Conservation (phyloP, 2,329 filamentous ascomycete genomes). For the Emericellopsis cladophorae region DNA sequence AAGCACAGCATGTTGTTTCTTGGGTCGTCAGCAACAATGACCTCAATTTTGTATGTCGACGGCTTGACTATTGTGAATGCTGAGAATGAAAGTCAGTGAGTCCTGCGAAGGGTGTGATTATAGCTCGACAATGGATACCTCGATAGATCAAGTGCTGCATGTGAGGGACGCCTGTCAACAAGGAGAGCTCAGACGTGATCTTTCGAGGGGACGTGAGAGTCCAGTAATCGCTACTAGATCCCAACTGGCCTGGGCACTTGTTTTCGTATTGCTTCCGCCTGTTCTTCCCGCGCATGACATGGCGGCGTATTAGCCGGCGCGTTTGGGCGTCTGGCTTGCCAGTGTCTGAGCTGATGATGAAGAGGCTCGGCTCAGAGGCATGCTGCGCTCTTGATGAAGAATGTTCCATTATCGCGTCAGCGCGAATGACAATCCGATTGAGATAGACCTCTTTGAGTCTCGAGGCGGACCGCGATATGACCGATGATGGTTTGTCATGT, state of each 20-base stretch:
- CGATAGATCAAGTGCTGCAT: not conserved
- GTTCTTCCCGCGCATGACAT: conserved; percentile 16
- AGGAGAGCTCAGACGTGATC: not conserved
- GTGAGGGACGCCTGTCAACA: not conserved
- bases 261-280: conserved; percentile 4
- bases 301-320: conserved; percentile 12
- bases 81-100: not conserved
- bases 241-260: too few relatives aligned
- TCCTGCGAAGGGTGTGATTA: not conserved
- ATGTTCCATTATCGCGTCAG: not conserved
- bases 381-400: not conserved
- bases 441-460: not conserved
- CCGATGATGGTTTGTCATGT: not conserved
- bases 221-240: not conserved
- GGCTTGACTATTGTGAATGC: conserved; percentile 8
- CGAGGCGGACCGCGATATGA: not conserved
- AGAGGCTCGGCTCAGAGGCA: not conserved
- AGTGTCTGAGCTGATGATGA: conserved; percentile 10
- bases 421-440: not conserved
- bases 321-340: conserved; percentile 9
- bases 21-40: conserved; percentile 3
- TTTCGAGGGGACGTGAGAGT: not conserved
- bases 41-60: conserved; percentile 6
- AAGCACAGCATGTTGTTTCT: conserved; percentile 8
- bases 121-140: not conserved